Conservation (phyloP, 2,329 filamentous ascomycete species). For the Neocucurbitaria cava region DNA sequence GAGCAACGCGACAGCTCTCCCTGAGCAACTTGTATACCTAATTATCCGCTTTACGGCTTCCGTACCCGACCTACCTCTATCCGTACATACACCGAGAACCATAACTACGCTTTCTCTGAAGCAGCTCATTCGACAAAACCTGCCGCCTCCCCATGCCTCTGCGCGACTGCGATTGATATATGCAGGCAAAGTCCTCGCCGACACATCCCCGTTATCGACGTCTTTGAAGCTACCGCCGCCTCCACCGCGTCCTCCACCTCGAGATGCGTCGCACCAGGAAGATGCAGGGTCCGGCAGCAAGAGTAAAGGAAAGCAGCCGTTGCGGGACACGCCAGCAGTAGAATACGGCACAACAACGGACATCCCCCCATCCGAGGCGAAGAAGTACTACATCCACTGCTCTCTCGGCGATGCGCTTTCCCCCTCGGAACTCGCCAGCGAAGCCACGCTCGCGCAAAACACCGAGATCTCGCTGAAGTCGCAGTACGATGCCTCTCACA, state of each 20-base stretch:
- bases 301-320: constrained; percentile 72
- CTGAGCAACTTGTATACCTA: constrained; percentile 66
- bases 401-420: constrained; percentile 82
- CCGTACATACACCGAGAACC: constrained; percentile 70
- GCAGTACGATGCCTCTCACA: constrained; percentile 28
- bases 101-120: constrained; percentile 83
- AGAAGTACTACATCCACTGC: constrained; percentile 88
- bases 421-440: constrained; percentile 70
- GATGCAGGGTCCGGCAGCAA: constrained; percentile 45
- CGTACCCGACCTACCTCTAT: constrained; percentile 81
- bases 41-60: constrained; percentile 91
- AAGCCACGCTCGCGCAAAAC: constrained; percentile 58
- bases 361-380: constrained; percentile 37
- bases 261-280: constrained; percentile 32
- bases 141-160: constrained; percentile 67
- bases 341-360: constrained; percentile 24
- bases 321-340: constrained; percentile 55
- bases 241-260: constrained; percentile 54
- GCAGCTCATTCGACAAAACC: constrained; percentile 76
- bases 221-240: constrained; percentile 71
- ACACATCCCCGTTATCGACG: constrained; percentile 70
- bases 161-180: constrained; percentile 88
- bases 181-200: constrained; percentile 83
- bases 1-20: constrained; percentile 36
- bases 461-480: constrained; percentile 50